Conservation (phyloP, 2,329 filamentous ascomycete genomes). For the Alternaria alternata region DNA sequence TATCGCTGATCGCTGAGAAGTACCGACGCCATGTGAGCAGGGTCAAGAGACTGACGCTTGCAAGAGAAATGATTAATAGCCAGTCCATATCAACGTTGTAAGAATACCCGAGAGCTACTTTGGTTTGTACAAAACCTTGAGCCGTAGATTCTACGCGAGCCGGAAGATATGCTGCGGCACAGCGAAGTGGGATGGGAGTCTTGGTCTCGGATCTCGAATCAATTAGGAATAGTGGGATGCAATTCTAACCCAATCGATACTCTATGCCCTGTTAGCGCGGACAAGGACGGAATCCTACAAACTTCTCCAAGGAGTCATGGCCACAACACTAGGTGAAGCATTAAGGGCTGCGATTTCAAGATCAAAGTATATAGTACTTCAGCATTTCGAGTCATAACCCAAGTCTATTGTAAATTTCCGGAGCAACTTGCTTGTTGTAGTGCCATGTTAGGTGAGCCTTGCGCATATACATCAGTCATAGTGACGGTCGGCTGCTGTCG, state of each 20-base stretch:
- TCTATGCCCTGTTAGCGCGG: neutral
- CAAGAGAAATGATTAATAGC: neutral
- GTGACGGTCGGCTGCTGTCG: neutral
- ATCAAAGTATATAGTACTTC: neutral
- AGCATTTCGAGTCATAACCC: no score
- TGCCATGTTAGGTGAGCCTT: neutral
- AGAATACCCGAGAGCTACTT: no score
- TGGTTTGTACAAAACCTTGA: neutral
- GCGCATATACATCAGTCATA: neutral
- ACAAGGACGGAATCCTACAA: neutral
- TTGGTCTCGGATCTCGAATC: neutral
- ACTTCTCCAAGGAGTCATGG: neutral
- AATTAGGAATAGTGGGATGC: neutral
- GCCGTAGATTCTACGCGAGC: neutral
- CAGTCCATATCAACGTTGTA: neutral
- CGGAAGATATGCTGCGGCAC: neutral
- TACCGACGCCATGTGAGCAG: conserved; percentile 53
- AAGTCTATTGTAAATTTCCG: neutral
- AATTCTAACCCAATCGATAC: neutral
- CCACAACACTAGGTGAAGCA: neutral
- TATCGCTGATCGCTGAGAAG: conserved; percentile 52
- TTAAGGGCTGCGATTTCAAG: neutral
- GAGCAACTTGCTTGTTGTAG: neutral
- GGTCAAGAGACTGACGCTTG: neutral
- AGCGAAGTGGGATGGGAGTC: neutral